Conservation (phyloP, 23 red algal species). For the Pyropia yezoensis region DNA sequence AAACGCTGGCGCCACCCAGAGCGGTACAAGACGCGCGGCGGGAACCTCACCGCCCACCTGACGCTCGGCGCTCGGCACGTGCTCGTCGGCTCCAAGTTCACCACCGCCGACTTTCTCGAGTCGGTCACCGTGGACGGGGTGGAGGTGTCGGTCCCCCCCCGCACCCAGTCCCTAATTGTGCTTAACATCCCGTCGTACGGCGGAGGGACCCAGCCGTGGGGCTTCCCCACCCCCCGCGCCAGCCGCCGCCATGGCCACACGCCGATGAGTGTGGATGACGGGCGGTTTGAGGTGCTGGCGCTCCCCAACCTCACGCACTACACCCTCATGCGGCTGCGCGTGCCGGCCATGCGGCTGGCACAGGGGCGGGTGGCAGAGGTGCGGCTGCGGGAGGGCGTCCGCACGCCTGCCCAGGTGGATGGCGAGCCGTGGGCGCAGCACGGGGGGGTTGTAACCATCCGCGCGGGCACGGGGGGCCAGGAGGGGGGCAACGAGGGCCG, state of each 20-base stretch:
- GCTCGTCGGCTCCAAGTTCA: conserved; percentile 31
- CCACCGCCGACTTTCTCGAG: conserved; percentile 43
- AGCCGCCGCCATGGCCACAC: conserved; percentile 1
- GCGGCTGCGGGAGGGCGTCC: conserved; percentile 37
- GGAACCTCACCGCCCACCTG: conserved; percentile 52
- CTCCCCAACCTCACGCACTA: conserved; percentile 72
- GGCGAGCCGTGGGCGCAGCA: conserved; percentile 82
- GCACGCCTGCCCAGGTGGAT: conserved; percentile 66
- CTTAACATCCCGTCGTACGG: conserved; percentile 95
- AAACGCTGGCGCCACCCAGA: conserved; percentile 68
- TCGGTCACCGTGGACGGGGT: conserved; percentile 43
- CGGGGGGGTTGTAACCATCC: conserved; percentile 26
- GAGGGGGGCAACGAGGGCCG: too few relatives aligned
- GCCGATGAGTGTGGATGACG: conserved; percentile 68
- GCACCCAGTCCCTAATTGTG: conserved; percentile 76
- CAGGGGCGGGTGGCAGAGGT: conserved; percentile 47
- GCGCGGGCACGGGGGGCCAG: conserved; percentile 12
- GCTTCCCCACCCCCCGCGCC: not conserved
- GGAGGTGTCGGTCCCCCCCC: conserved; percentile 34
- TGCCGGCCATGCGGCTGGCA: conserved; percentile 45
- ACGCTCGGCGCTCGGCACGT: conserved; percentile 27
- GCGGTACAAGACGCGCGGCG: conserved; percentile 47
- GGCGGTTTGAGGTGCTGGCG: conserved; percentile 68
- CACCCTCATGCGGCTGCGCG: conserved; percentile 37
- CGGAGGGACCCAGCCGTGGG: conserved; percentile 73